Base-by-base conservation (phyloP, 805 yeast genomes). In the Tetrapisispora iriomotensis region DNA sequence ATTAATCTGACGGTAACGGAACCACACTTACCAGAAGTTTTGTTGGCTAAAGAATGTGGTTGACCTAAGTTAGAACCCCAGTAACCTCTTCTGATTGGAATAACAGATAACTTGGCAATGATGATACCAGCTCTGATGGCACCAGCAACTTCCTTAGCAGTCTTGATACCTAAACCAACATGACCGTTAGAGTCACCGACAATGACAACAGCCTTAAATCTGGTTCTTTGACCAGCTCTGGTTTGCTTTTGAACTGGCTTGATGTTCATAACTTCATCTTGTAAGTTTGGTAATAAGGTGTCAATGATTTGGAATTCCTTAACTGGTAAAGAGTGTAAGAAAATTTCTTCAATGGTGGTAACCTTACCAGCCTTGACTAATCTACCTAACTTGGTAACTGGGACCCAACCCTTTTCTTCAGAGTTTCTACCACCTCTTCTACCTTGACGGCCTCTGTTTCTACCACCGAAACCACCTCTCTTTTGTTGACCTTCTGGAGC, bases 171-270 rank as follows among this genome's bases (percentile, higher is more conserved):
- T 70, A 92, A 82, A 85, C 98, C 98, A 74, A 92, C 96, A 80
- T 92, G 98, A 71, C 98, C 98, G 86, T 87, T 86, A 66, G 88
- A 76, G 79, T 92, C 98, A 79, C 98, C 98, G 70, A 92, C 87
- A 67, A 92, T 87, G 68, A 92, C 97, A 66, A 92, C 95, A 72
- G 97, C 98, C 92, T 94, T 94, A 82, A 92, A 88, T 81, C 98
- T 87, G 75, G 97, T 92, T 82, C 98, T 90, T 81, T 92, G 98
- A 87, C 98, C 98, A 65, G 98, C 98, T 76, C 95, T 81, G 80
- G 98, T 92, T 77, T 92, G 98, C 82, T 92, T 92, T 77, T 92
- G 98, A 62, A 92, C 98, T 59, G 98, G 94, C 78, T 90, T 82
- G 78, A 92, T 92, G 86, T 90, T 90, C 98, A 92, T 92, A 67